phyloP scores from a whole-genome alignment of 2,329 filamentous ascomycete species.

The Eutypa lata region DNA sequence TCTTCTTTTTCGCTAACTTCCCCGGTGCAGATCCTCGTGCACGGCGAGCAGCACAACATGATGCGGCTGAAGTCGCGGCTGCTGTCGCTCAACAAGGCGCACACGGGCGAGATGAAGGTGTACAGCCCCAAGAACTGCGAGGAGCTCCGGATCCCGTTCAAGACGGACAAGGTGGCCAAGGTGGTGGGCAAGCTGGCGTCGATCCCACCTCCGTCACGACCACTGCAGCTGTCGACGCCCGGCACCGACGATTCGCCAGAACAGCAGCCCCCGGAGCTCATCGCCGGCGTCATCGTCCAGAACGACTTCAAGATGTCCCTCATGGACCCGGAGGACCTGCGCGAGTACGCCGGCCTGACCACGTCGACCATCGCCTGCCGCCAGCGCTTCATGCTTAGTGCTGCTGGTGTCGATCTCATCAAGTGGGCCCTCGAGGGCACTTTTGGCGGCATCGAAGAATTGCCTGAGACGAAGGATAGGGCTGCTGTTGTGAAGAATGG shows the following conservation, averaged over 20 bases:
- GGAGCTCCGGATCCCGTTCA: slow-evolving; percentile 91
- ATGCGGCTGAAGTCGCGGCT: slow-evolving; percentile 94
- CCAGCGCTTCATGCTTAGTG: slow-evolving; percentile 82
- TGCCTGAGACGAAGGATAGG: slow-evolving; percentile 50
- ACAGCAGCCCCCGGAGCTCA: slow-evolving; percentile 47
- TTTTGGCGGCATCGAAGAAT: slow-evolving; percentile 79
- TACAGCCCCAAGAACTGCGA: slow-evolving; percentile 94
- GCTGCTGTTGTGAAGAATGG: slow-evolving; percentile 38
- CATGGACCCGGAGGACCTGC: slow-evolving; percentile 93
- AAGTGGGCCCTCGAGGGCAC: slow-evolving; percentile 93
- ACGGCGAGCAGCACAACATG: slow-evolving; percentile 98
- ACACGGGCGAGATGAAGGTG: slow-evolving; percentile 80
- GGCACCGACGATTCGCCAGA: slow-evolving; percentile 21
- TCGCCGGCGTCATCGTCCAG: slow-evolving; percentile 90
- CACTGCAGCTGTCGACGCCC: slow-evolving; percentile 30
- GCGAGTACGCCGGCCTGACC: slow-evolving; percentile 94
- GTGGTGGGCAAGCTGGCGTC: slow-evolving; percentile 92
- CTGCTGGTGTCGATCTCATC: slow-evolving; percentile 86
- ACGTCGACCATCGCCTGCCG: slow-evolving; percentile 93
- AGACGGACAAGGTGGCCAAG: slow-evolving; percentile 90
- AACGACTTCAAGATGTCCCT: slow-evolving; percentile 97
- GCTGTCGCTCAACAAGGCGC: slow-evolving; percentile 83
- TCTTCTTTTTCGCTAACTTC: slow-evolving; percentile 17
- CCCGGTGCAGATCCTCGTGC: slow-evolving; percentile 74
- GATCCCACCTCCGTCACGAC: slow-evolving; percentile 71